A percentile compares a stretch with the other conserved stretches of the same genome.
Evolutionary conservation across 371 early-diverging fungal genomes (phyloP).

Genomic region (Dichotomocladium elegans): DNA sequence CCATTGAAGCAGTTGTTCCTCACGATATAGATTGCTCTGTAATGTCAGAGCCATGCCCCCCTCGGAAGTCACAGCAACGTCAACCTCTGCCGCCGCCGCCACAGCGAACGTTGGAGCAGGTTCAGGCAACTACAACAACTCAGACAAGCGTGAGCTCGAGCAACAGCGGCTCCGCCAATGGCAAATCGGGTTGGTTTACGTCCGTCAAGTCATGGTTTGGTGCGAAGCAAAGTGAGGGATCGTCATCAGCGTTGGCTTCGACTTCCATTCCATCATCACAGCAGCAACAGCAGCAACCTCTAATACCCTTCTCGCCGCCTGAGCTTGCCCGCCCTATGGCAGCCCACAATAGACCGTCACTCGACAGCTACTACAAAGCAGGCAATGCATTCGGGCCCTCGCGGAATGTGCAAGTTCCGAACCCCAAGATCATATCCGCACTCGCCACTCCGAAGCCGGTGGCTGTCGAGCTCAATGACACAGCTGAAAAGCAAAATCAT

Average conservation of each 20-base stretch:
- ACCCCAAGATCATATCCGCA: slow-evolving; percentile 26
- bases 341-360: slow-evolving; percentile 11
- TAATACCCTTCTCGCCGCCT: not conserved
- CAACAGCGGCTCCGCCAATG: not conserved
- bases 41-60: too few relatives aligned
- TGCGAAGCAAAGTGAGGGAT: not conserved
- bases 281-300: not conserved
- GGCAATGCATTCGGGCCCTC: slow-evolving; percentile 10
- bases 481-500: not conserved
- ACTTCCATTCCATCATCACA: not conserved
- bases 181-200: slow-evolving; percentile 31
- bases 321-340: slow-evolving; percentile 5
- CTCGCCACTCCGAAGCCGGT: slow-evolving; percentile 6
- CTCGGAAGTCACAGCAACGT: too few relatives aligned
- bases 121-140: not conserved
- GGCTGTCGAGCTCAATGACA: not conserved
- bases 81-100: not conserved
- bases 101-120: not conserved
- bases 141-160: not conserved
- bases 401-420: slow-evolving; percentile 6
- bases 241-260: slow-evolving; percentile 3
- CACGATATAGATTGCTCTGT: too few relatives aligned
- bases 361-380: slow-evolving; percentile 14
- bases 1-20: too few relatives aligned
- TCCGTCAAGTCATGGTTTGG: slow-evolving; percentile 52